These are phyloP conservation scores for Starmera pachycereana DNA, from an alignment of 805 yeast species.

Conservation along the genomic window DNA sequence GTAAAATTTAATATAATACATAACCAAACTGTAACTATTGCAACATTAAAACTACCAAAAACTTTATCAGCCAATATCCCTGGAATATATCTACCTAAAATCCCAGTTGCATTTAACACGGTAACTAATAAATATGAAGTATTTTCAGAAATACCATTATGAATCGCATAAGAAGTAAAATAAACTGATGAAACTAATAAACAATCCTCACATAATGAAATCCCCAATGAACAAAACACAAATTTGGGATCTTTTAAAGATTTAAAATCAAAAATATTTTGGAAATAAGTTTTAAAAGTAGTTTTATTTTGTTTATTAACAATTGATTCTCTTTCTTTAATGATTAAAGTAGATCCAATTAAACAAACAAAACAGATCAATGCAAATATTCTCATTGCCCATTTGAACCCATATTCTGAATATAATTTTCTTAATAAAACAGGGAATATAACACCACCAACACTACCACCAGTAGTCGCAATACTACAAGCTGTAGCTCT, in stretches of 20 bases:
- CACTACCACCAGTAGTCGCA: conserved; percentile 38
- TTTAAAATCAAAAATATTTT: conserved; percentile 23
- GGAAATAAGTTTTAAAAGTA: conserved; percentile 3
- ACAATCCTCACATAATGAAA: conserved; percentile 34
- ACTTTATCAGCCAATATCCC: conserved; percentile 30
- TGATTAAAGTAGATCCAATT: conserved; percentile 21
- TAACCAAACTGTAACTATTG: conserved; percentile 23
- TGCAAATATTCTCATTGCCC: conserved; percentile 45
- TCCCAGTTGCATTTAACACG: conserved; percentile 31
- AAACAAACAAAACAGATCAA: conserved; percentile 31
- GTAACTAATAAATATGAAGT: conserved; percentile 34
- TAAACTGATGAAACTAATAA: conserved; percentile 35
- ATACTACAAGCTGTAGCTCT: conserved; percentile 44
- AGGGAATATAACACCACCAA: conserved; percentile 45
- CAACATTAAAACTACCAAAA: conserved; percentile 40
- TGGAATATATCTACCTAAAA: conserved; percentile 29
- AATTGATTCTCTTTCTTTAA: conserved; percentile 24
- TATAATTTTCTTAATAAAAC: conserved; percentile 37
- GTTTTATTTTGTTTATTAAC: too few species aligned
- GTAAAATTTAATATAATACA: conserved; percentile 24
- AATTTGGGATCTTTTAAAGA: conserved; percentile 32
- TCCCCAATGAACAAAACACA: conserved; percentile 28
- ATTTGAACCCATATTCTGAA: conserved; percentile 36
- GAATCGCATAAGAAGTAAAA: conserved; percentile 37
- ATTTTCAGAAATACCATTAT: conserved; percentile 30